These are phyloP conservation scores for Pichia sp. DNA, from an alignment of 1,139 yeast genomes.

Conservation along the genomic window DNA sequence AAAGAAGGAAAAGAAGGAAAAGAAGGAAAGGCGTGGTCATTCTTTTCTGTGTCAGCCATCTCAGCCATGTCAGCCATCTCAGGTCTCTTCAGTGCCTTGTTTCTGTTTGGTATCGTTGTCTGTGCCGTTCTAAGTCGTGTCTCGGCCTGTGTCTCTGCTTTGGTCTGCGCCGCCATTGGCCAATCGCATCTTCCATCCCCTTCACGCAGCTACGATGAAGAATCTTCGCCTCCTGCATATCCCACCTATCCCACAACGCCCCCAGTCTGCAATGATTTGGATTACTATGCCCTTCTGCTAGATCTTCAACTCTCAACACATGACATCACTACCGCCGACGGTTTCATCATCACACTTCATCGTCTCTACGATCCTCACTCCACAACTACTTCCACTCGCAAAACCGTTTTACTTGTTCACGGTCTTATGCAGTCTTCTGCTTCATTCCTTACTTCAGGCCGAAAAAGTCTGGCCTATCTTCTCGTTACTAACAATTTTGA, in stretches of 20 bases:
- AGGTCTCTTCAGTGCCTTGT: too few relatives aligned
- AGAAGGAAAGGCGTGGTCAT: too few relatives aligned
- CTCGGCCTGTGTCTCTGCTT: too few relatives aligned
- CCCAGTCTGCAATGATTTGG: constrained; percentile 33
- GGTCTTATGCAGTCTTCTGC: constrained; percentile 87
- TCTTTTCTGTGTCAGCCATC: too few relatives aligned
- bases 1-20: too few relatives aligned
- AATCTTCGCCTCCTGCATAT: too few relatives aligned
- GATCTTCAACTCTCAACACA: constrained; percentile 56
- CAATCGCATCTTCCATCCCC: too few relatives aligned
- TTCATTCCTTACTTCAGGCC: constrained; percentile 73
- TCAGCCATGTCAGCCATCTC: too few relatives aligned
- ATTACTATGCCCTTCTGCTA: constrained; percentile 59
- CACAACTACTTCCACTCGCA: not conserved
- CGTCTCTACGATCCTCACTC: constrained; percentile 46
- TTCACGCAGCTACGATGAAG: too few relatives aligned
- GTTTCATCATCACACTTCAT: constrained; percentile 61
- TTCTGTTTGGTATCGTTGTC: too few relatives aligned
- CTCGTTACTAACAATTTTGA: constrained; percentile 60
- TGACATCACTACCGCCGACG: constrained; percentile 69
- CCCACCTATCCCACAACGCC: not conserved
- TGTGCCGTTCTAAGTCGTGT: too few relatives aligned
- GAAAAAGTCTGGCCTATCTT: constrained; percentile 64
- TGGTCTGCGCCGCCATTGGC: too few relatives aligned
- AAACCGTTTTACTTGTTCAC: constrained; percentile 71